Conservation (phyloP, 352 stramenopile genomes). For the Pythium plurisporium region DNA sequence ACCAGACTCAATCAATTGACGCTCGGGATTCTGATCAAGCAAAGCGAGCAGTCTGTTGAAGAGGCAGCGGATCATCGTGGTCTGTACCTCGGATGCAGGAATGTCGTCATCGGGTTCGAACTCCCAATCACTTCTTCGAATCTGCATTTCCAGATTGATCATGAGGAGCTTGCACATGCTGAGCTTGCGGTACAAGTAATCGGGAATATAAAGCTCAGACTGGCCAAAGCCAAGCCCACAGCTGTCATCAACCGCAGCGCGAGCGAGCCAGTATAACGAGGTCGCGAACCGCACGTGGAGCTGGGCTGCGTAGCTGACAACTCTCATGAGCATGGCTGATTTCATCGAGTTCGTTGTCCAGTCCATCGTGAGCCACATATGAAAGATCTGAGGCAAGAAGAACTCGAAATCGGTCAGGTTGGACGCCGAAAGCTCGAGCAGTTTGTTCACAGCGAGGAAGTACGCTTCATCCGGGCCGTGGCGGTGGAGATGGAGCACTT, state of each 20-base stretch:
- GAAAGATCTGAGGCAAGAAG: constrained; percentile 79
- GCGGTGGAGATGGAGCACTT: constrained; percentile 77
- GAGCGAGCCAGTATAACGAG: constrained; percentile 74
- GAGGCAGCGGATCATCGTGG: constrained; percentile 54
- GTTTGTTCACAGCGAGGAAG: constrained; percentile 57
- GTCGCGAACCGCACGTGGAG: constrained; percentile 78
- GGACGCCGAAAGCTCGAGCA: constrained; percentile 53
- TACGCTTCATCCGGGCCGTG: constrained; percentile 76
- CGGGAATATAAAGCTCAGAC: constrained; percentile 64
- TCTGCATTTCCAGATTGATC: constrained; percentile 82
- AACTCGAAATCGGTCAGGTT: constrained; percentile 83
- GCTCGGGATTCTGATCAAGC: constrained; percentile 12
- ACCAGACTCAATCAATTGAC: constrained; percentile 24
- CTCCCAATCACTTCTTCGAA: constrained; percentile 49
- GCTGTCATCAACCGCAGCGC: constrained; percentile 70
- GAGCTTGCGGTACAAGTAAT: constrained; percentile 77
- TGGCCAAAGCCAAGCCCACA: constrained; percentile 80
- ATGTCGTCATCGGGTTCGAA: constrained; percentile 66
- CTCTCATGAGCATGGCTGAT: constrained; percentile 64
- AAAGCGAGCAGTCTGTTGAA: constrained; percentile 60
- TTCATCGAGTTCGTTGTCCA: constrained; percentile 74
- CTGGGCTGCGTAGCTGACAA: constrained; percentile 65
- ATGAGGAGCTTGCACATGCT: constrained; percentile 78
- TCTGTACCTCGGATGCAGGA: constrained; percentile 52
- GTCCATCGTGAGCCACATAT: constrained; percentile 81